Percentiles rank a stretch among this genome's conserved stretches.
Evolutionary conservation across 306 rosid genomes (phyloP).

Genomic region (Styphnolobium japonicum): DNA sequence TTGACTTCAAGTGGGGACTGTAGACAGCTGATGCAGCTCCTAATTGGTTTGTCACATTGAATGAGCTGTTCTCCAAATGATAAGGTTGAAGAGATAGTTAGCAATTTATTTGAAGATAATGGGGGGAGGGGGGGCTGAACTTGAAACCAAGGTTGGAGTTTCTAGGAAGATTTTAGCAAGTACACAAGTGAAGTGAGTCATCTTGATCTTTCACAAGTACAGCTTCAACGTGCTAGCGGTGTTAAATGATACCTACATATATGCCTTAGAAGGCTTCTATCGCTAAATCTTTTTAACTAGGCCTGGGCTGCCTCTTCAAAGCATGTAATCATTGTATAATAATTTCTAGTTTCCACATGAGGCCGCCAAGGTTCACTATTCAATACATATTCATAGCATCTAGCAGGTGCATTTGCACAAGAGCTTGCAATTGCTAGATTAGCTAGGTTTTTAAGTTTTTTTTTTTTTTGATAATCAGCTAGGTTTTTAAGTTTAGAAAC

Average conservation of each 20-base stretch:
- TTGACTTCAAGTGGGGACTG: slow-evolving; percentile 29
- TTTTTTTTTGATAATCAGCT: no score
- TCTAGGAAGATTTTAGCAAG: background rate
- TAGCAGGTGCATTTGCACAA: background rate
- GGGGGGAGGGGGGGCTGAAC: background rate
- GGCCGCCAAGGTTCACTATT: background rate
- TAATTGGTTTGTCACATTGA: slow-evolving; percentile 21
- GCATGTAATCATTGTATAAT: background rate
- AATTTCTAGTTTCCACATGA: background rate
- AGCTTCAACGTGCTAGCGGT: background rate
- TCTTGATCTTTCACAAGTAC: background rate
- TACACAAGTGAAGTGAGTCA: background rate
- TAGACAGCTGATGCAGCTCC: background rate
- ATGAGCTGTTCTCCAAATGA: slow-evolving; percentile 27
- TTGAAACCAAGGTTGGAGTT: background rate
- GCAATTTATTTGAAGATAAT: background rate
- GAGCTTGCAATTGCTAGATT: background rate
- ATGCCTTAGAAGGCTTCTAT: background rate
- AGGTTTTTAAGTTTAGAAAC: no score
- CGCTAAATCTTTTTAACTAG: background rate
- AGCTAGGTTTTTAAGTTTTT: background rate
- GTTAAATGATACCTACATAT: background rate
- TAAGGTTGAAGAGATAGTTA: background rate
- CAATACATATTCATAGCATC: background rate
- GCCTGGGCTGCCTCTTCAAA: background rate